phyloP scores from a whole-genome alignment of 805 yeast species.

The Kazachstania viticola region DNA sequence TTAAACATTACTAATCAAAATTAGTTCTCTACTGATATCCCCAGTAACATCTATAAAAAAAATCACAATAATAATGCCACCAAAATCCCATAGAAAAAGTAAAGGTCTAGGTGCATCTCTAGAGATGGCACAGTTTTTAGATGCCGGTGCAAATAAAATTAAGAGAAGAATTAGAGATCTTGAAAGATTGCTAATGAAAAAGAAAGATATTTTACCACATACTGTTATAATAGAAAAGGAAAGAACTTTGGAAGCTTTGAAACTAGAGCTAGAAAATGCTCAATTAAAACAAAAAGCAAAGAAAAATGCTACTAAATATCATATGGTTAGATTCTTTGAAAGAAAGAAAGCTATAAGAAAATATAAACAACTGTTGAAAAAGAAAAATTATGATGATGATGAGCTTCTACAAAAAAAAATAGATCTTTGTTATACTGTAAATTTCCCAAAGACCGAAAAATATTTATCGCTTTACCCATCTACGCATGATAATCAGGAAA shows the following conservation, averaged over 20 bases:
- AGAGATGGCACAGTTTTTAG: slow-evolving; percentile 28
- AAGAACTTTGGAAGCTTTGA: slow-evolving; percentile 58
- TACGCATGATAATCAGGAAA: slow-evolving; percentile 21
- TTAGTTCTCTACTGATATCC: too few relatives aligned
- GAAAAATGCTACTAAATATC: slow-evolving; percentile 61
- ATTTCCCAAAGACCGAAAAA: slow-evolving; percentile 70
- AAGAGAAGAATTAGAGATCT: slow-evolving; percentile 83
- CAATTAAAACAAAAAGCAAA: slow-evolving; percentile 35
- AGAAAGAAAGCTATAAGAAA: slow-evolving; percentile 70
- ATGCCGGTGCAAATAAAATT: slow-evolving; percentile 41
- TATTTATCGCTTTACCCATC: slow-evolving; percentile 68
- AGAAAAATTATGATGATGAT: slow-evolving; percentile 15
- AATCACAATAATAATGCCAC: not conserved
- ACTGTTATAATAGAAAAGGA: slow-evolving; percentile 59
- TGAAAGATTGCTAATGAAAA: slow-evolving; percentile 49
- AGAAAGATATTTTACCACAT: slow-evolving; percentile 49
- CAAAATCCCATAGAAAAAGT: slow-evolving; percentile 6
- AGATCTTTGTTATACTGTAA: slow-evolving; percentile 63
- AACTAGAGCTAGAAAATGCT: slow-evolving; percentile 43
- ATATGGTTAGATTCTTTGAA: slow-evolving; percentile 88
- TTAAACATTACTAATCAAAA: too few relatives aligned
- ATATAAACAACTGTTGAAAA: slow-evolving; percentile 38
- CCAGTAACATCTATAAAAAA: too few relatives aligned
- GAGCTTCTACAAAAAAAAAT: slow-evolving; percentile 44
- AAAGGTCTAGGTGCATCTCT: slow-evolving; percentile 18